Base-by-base conservation (phyloP, 306 rosid species). In the Vicia villosa region DNA sequence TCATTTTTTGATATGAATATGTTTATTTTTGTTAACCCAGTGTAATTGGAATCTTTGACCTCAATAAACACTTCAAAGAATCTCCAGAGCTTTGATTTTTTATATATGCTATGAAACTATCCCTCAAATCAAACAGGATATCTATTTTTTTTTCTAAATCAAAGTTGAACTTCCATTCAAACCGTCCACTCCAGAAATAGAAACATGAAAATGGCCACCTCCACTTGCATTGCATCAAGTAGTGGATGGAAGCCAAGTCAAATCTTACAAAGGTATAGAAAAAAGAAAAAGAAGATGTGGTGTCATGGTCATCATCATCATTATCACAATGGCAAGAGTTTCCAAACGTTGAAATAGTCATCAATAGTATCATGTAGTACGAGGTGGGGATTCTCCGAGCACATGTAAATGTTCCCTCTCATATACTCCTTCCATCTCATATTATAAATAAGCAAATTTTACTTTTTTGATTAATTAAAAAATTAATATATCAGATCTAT, bases 191-290 rank as follows among this genome's bases (percentile, higher is more conserved):
- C 9, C 9, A 34, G 2, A 34, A 34, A 34, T 34, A 34, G 7
- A 45, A 13, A 45, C 17, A 45, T 45, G 8, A 46, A 46, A 50
- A 17, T 5, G 57, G 6, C 7, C 28, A 50, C 49, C 79, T 57
- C 34, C 22, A 6, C 32, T 43, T 13, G 54, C 49, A 19, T 12
- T 10, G 54, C 73, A 47, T 57, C 60, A 19, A 50, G 10, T 17
- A 37, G 49, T 61, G 70, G 52, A 51, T 54, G 40, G 43, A 55
- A 17, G 74, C 68, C 30, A 67, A 59, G 74, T 79, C 67, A 60
- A 62, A 15, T 62, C 40, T 22, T 61, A 34, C 37, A 46, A 19
- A 19, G 14, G 30, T 51, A 20, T 15, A 46, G 52, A n/a, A 46
- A 43, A 43, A 43, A n/a, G 24, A 15, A 47, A 1, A 49, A 12